Evolutionary conservation across 352 stramenopile genomes (phyloP), one percentile per base, ranked within the genome.

Genomic region (Phytophthora idaei): DNA sequence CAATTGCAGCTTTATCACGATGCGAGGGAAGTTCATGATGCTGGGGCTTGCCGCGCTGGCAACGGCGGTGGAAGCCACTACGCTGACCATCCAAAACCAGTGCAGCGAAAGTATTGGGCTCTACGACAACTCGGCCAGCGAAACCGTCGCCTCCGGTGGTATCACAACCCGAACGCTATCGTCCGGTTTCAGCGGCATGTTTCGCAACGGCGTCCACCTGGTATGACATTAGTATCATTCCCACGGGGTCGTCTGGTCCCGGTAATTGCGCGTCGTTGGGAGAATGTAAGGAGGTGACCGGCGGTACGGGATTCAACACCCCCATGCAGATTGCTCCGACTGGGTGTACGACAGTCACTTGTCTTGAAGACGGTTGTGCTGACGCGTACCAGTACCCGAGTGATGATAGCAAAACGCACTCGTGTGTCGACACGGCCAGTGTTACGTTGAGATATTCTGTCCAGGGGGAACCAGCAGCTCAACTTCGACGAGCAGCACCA

Each of bases 301-400:
- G 73, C 17, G 80, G 79, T 27, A 61, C 58, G 14, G 81, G 81
- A 21, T 90, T 74, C 72, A 89, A 90, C 57, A 76, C 76, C n/a
- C 49, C 77, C 34, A 74, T 90, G 64, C 71, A 78, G n/a, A 84
- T 90, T 64, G 58, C 47, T 4, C 79, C 81, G 29, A 55, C 51
- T 2, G 71, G 72, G 27, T 91, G 83, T 65, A 61, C 60, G 31
- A 62, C 61, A 21, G 56, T 91, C 54, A 71, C 64, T n/a, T 89
- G 82, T 44, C 59, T 69, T 1, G 52, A 52, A 15, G 56, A 82
- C 34, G 72, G 80, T 36, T 89, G 80, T 50, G 47, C 63, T 9
- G 80, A 88, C 41, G 83, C 78, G 28, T 90, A 92, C 57, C 69
- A 87, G 48, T 92, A 73, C 57, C 83, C 83, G 1, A 72, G 36